Evolutionary conservation across 176 grass and related monocot genomes (phyloP), one percentile per base, ranked within the genome.

Genomic region (Microstegium vimineum): DNA sequence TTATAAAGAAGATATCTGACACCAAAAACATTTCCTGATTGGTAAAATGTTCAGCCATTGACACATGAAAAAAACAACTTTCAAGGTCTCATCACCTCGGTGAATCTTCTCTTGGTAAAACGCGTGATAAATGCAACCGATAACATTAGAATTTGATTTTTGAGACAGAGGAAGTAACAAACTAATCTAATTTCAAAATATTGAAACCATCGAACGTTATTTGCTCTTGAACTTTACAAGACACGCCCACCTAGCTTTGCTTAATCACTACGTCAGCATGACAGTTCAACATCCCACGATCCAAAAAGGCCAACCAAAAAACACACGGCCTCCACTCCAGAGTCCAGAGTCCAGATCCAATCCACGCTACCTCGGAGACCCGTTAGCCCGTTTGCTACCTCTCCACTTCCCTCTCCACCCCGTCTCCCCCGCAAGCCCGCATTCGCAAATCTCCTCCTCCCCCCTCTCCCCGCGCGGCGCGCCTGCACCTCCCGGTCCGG

Each of bases 271-370:
- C 66, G 25, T 71, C 66, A 59, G 66, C 49, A 38, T 16, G 26
- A 60, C 34, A 41, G 78, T 74, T 83, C 79, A 83, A 88, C 86
- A 88, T 66, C 37, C 46, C 78, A 69, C 65, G 65, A 69, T 69
- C 46, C 45, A 10, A 69, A 81, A 81, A 54, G 64, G 30, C 45
- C 22, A 47, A 52, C 62, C 37, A 2, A 33, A 65, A 51, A 68
- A 68, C 63, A 52, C 62, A 43, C 35, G 11, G 1, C 73, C 72
- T 86, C 71, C 77, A 69, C 54, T 57, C 2, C 52, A 47, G 43
- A 49, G 46, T 61, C 60, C 75, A 78, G 66, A 84, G 46, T 61
- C 60, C 75, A 78, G 66, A 84, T 88, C 86, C 81, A 88, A 83
- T 45, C 37, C 75, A 79, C 46, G 16, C 65, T 23, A 22, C 66